Evolutionary conservation across 495 filamentous ascomycete genomes (phyloP), one percentile per base, ranked within the genome.

Genomic region (Lasiosphaeria miniovina): DNA sequence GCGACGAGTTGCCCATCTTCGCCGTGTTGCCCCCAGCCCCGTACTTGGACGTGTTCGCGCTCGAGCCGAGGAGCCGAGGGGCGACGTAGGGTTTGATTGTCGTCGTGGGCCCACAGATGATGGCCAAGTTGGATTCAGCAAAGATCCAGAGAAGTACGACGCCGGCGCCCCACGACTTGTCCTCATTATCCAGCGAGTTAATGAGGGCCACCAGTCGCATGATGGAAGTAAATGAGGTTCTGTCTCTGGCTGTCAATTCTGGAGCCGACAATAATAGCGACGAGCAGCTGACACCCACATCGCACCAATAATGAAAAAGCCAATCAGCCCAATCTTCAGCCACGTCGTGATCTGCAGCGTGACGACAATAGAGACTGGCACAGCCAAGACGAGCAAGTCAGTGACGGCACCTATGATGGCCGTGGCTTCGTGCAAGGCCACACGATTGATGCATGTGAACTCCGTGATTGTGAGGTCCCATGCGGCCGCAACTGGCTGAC

Each of bases 321-420:
- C 61, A 7, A 60, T 24, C 33, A 64, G 50, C 10, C 57, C 61
- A 34, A 64, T 50, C 48, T 64, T 64, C 3, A 60, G 57, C 46
- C 54, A 33, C 8, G 31, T 10, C 6, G 61, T 49, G 17, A 64
- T 49, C 15, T 57, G 51, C 11, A 64, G 57, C 35, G 32, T 52
- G 40, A 64, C 49, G 9, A 76, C 61, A 0, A 73, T 55, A 3
- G 64, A 65, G 1, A 76, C 55, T 0, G 75, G 71, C 36, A 76
- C 61, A n/a, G 71, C 9, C 2, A 76, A 61, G 31, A 77, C 55
- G 14, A 68, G 64, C 3, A 75, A 24, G 45, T 78, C 74, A 32
- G 65, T 76, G n/a, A 66, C 57, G 15, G 69, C 74, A 36, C 75
- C 75, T 0, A 71, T 70, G 34, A 68, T 55, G 3, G 74, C 74